A percentile compares a stretch with the other conserved stretches of the same genome.
These are phyloP conservation scores for Cytospora schulzeri DNA, from an alignment of 2,329 filamentous ascomycete genomes.

Conservation along the genomic window DNA sequence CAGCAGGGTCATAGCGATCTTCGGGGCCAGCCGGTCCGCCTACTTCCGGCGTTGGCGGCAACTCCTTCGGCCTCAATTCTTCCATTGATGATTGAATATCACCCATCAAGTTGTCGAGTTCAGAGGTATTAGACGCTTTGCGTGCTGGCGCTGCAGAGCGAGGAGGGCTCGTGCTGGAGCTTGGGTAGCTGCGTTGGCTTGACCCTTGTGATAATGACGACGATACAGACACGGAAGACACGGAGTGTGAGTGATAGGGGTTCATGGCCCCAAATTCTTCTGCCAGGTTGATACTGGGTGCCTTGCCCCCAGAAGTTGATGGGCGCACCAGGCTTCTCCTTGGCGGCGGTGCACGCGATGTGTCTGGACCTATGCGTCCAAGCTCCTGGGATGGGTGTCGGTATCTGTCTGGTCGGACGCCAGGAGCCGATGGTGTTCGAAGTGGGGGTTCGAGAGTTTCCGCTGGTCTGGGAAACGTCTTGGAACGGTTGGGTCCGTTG, in stretches of 20 bases:
- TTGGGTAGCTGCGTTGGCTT: conserved; percentile 54
- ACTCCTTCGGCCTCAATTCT: conserved; percentile 38
- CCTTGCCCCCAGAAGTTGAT: conserved; percentile 42
- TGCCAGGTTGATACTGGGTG: conserved; percentile 55
- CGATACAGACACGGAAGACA: conserved; percentile 67
- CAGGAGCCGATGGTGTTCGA: conserved; percentile 53
- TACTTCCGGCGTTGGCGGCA: conserved; percentile 38
- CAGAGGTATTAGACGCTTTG: conserved; percentile 46
- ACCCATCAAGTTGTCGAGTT: conserved; percentile 56
- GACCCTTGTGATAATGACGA: conserved; percentile 60
- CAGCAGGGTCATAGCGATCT: conserved; percentile 38
- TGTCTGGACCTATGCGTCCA: conserved; percentile 46
- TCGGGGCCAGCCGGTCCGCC: conserved; percentile 25
- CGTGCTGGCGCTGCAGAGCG: conserved; percentile 42
- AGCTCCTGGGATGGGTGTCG: conserved; percentile 34
- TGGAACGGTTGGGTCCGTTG: conserved; percentile 48
- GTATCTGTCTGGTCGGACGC: conserved; percentile 43
- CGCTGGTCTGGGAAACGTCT: conserved; percentile 53
- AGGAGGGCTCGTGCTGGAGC: conserved; percentile 61
- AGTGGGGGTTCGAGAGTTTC: conserved; percentile 41
- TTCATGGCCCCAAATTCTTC: conserved; percentile 64
- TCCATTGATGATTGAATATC: conserved; percentile 58
- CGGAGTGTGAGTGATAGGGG: conserved; percentile 64
- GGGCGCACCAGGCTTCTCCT: conserved; percentile 51
- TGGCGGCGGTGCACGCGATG: conserved; percentile 55